Conservation (phyloP, 1,284 basidiomycete species). For the Abortiporus biennis region DNA sequence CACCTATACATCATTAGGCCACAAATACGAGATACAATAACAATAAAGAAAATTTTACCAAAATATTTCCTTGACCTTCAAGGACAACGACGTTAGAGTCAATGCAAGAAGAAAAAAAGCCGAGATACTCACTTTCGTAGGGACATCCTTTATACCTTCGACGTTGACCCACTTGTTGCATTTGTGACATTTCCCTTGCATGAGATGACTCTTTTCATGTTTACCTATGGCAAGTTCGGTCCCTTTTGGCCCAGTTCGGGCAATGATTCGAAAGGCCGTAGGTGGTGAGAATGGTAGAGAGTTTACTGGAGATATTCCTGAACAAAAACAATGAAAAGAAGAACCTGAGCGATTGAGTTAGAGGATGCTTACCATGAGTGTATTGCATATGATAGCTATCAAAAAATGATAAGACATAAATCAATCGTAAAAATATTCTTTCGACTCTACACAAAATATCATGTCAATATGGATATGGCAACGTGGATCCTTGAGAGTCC, state of each 20-base stretch:
- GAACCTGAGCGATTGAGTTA: not conserved
- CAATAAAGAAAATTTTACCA: slow-evolving; percentile 39
- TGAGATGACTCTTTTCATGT: slow-evolving; percentile 50
- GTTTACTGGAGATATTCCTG: slow-evolving; percentile 19
- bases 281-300: slow-evolving; percentile 79
- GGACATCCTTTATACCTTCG: slow-evolving; percentile 65
- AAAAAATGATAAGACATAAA: slow-evolving; percentile 5
- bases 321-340: slow-evolving; percentile 3
- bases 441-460: too few relatives aligned
- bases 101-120: not conserved
- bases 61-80: slow-evolving; percentile 64
- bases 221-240: slow-evolving; percentile 37
- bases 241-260: slow-evolving; percentile 28
- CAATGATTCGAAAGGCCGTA: slow-evolving; percentile 45
- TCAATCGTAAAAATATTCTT: too few relatives aligned
- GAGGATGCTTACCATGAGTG: slow-evolving; percentile 49
- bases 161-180: slow-evolving; percentile 66
- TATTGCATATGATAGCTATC: slow-evolving; percentile 76
- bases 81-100: not conserved
- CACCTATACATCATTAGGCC: slow-evolving; percentile 43
- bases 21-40: not conserved
- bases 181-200: slow-evolving; percentile 71
- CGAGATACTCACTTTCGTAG: slow-evolving; percentile 47
- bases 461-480: not conserved
- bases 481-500: slow-evolving; percentile 2